Conservation (phyloP, 345 rosid species). For the Turnera subulata region DNA sequence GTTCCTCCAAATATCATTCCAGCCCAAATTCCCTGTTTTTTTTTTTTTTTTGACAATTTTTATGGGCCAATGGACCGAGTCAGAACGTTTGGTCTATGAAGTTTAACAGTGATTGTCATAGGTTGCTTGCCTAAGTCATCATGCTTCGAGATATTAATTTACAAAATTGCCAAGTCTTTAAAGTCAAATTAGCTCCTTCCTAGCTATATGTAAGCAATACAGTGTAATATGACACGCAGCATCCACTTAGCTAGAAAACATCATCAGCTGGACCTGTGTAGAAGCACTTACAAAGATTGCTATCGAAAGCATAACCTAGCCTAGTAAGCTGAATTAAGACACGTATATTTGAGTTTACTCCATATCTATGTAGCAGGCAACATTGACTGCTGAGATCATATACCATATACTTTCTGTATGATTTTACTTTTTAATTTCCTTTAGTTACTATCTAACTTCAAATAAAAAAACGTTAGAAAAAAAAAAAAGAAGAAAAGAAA, state of each 20-base stretch:
- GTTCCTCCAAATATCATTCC: conserved; percentile 95
- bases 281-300: too few relatives aligned
- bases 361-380: neutral
- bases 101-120: neutral
- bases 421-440: neutral
- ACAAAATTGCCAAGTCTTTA: neutral
- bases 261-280: too few relatives aligned
- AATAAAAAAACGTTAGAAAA: too few relatives aligned
- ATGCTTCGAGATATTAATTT: neutral
- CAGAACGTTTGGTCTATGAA: neutral
- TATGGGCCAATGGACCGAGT: neutral
- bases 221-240: too few relatives aligned
- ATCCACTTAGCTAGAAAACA: too few relatives aligned
- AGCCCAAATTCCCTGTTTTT: conserved; percentile 74
- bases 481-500: neutral
- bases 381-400: neutral
- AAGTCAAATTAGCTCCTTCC: too few relatives aligned
- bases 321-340: neutral
- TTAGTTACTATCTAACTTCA: neutral
- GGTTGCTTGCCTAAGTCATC: too few relatives aligned
- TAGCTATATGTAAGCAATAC: too few relatives aligned
- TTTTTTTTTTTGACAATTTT: neutral
- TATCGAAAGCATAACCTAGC: too few relatives aligned
- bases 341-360: neutral
- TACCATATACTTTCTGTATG: neutral